Base-by-base conservation (phyloP, 352 stramenopile genomes). In the Phytophthora sansomeana region DNA sequence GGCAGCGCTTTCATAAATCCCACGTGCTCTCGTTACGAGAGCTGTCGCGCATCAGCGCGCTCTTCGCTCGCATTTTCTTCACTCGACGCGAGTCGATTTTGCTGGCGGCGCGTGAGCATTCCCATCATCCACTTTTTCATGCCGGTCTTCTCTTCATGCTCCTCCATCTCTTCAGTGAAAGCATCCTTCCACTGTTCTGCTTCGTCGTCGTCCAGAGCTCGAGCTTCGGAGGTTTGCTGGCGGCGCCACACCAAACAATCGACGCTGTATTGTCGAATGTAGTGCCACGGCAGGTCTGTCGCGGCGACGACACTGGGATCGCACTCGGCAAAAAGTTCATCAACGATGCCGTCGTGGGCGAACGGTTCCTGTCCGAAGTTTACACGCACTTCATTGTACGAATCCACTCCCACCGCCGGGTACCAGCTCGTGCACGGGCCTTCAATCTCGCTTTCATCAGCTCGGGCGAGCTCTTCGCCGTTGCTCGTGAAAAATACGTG, bases 301-400 rank as follows among this genome's bases (percentile, higher is more conserved):
- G 73, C 49, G 9, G 43, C 50, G 10, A 75, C 41, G 1, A 78
- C 38, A 9, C 55, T 72, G 8, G 58, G 64, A 6, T 77, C 70
- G 16, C 71, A 82, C 36, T 88, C 80, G 5, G 70, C 58, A 55
- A 93, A 85, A 24, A 90, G 47, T 29, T 85, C 67, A 33, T 91
- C 83, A 5, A 80, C 74, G 30, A 88, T 72, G 16, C 35, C 58
- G 43, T 80, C 65, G 51, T 81, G 83, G 3, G 69, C 61, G 46
- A 95, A 95, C 1, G 81, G 86, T 30, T 86, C 75, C 59, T 90
- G 81, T 1, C 89, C 89, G 69, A 93, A 95, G 69, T 97, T 97
- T 11, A 96, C 76, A 21, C 85, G 74, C 13, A 96, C 75, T 19
- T 81, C 77, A 29, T 93, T 85, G 30, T 82, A 75, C 3, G 85